Evolutionary conservation across 2,329 filamentous ascomycete genomes (phyloP), one percentile per base, ranked within the genome.

Genomic region (Penicillium sp.): DNA sequence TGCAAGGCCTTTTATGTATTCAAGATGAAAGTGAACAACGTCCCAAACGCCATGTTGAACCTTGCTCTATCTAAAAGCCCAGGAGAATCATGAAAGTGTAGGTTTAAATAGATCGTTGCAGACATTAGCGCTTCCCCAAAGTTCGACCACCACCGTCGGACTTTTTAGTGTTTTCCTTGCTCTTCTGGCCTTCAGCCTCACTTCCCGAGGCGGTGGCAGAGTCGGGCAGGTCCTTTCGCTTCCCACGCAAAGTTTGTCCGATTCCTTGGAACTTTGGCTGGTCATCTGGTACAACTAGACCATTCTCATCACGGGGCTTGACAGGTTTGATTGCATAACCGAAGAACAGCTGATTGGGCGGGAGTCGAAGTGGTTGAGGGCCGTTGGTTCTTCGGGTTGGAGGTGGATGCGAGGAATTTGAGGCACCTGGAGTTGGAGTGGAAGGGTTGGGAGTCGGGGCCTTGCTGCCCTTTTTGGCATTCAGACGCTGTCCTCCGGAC

Each of bases 261-360:
- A 90, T 85, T 0, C 93, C 93, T 5, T 87, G 85, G 74, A 96
- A 96, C 65, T 86, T 86, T n/a, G 88, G 88, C 62, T 86, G 84
- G 58, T 82, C 81, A n/a, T 85, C 81, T 60, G 86, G 83, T 16
- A 75, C 70, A 38, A 85, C 82, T 58, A 88, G 86, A 6, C 72
- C 72, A 59, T 87, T 81, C 57, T 91, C 86, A 36, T 85, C 88
- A 56, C 88, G 86, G 9, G 90, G 90, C 79, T 91, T 92, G 41
- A 95, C 81, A 0, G 93, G 93, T 74, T 89, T 96, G 71, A 96
- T 84, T 69, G 96, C 89, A 69, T 97, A 99, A 3, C 94, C 94
- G 62, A 99, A 96, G 80, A 99, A 99, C 5, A 99, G 81, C 76
- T 97, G 96, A 68, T 94, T 94, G 0, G 90, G 88, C 0, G 91